Conservation (phyloP, 176 grass and related monocot species). For the Triticum urartu region DNA sequence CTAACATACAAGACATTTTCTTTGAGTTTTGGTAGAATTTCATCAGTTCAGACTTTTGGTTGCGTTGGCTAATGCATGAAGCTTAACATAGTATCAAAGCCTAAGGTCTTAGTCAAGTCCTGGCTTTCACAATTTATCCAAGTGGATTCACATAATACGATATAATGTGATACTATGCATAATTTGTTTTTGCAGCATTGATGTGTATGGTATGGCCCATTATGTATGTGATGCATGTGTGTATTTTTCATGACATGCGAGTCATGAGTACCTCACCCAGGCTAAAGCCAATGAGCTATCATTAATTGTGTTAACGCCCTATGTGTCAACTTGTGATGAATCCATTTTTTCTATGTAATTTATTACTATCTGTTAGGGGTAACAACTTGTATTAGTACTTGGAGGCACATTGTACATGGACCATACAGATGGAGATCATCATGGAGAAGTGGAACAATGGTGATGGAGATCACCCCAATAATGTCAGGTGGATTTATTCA, state of each 20-base stretch:
- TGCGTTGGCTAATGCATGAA: too few species aligned
- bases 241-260: not conserved
- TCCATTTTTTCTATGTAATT: not conserved
- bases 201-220: not conserved
- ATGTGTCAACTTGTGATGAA: not conserved
- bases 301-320: not conserved
- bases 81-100: too few species aligned
- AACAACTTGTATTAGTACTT: not conserved
- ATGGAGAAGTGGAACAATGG: not conserved
- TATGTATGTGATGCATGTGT: not conserved
- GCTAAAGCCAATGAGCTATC: not conserved
- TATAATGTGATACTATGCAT: not conserved
- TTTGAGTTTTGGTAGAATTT: too few species aligned
- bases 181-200: not conserved
- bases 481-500: not conserved
- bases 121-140: too few species aligned
- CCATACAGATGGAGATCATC: not conserved
- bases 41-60: too few species aligned
- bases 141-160: not conserved
- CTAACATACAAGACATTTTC: too few species aligned
- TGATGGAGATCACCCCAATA: not conserved
- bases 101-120: too few species aligned
- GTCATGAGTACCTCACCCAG: not conserved
- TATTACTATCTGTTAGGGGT: not conserved
- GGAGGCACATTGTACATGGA: not conserved